phyloP scores from a whole-genome alignment of 306 rosid species.

The Sindora glabra region DNA sequence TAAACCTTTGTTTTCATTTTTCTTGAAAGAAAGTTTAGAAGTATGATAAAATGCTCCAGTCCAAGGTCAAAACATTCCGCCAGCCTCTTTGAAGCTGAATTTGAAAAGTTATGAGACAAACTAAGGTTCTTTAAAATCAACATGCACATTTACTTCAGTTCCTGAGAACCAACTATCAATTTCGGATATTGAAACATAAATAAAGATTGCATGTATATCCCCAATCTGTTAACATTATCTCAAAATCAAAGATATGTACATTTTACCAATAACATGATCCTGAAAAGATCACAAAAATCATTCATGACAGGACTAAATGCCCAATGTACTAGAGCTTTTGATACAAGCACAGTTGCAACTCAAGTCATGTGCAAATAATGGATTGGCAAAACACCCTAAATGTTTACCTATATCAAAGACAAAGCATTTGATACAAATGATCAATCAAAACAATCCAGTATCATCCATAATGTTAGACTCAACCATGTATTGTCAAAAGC shows the following conservation, averaged over 20 bases:
- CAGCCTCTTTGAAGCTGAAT: no score
- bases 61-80: no score
- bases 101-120: no score
- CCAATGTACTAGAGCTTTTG: neutral
- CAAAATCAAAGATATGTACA: neutral
- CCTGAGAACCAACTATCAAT: no score
- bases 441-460: neutral
- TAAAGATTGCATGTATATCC: neutral
- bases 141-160: no score
- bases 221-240: neutral
- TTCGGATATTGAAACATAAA: neutral
- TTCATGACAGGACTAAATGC: neutral
- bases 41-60: no score
- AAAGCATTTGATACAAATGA: neutral
- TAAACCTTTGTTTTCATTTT: neutral
- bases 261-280: neutral
- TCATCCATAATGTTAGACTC: neutral
- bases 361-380: neutral
- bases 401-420: neutral
- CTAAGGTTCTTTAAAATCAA: no score
- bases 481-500: neutral
- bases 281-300: neutral
- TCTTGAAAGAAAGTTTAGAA: neutral
- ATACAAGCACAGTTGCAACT: neutral
- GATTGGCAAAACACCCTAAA: neutral